Percentiles rank a stretch among this genome's conserved stretches.
Evolutionary conservation across 768 basidiomycete species (phyloP).

Genomic region (Phlebiopsis gigantea): DNA sequence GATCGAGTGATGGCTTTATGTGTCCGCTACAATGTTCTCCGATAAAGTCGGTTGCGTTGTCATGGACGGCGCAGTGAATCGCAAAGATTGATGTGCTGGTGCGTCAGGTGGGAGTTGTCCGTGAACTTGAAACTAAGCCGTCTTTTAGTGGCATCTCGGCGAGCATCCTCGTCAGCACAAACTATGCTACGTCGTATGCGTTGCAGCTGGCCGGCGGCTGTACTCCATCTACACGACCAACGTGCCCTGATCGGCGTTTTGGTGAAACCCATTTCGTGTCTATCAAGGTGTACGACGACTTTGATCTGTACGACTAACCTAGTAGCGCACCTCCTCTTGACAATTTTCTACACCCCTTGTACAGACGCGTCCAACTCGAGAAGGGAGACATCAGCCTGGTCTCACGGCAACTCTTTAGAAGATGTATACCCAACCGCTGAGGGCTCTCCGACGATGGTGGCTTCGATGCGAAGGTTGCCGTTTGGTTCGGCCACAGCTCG

Average conservation of each 20-base stretch:
- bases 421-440: background rate
- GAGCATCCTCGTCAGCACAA: conserved; percentile 10
- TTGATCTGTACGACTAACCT: background rate
- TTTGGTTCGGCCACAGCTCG: background rate
- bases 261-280: background rate
- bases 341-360: background rate
- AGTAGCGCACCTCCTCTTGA: background rate
- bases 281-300: background rate
- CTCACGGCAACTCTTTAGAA: background rate
- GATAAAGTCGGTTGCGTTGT: conserved; percentile 23
- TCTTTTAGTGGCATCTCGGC: background rate
- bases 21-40: conserved; percentile 5
- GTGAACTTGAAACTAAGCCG: background rate
- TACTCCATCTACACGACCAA: conserved; percentile 21
- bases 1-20: no score
- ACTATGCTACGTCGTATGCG: conserved; percentile 18
- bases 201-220: conserved; percentile 16
- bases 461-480: background rate
- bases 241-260: conserved; percentile 8
- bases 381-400: background rate
- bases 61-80: conserved; percentile 24
- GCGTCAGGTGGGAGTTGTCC: background rate
- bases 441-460: background rate
- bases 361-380: background rate
- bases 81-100: conserved; percentile 16